These are phyloP conservation scores for Phyllosticta paracitricarpa DNA, from an alignment of 2,329 filamentous ascomycete genomes.

Conservation along the genomic window DNA sequence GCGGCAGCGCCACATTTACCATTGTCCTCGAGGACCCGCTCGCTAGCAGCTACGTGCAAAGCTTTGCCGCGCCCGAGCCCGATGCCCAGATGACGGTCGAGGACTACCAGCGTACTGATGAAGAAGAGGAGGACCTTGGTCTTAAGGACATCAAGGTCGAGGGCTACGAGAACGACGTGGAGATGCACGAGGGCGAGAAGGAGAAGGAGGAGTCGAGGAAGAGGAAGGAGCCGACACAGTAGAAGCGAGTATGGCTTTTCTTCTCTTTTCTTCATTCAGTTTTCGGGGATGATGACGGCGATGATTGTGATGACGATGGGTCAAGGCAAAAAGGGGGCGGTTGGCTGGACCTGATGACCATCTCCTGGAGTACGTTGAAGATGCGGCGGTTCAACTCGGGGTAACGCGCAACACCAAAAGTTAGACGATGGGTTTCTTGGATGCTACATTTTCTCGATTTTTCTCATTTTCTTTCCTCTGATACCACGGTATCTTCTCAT, in stretches of 20 bases:
- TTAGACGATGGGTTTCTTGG: not conserved
- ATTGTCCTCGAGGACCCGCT: constrained; percentile 79
- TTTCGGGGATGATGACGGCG: not conserved
- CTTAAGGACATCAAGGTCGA: constrained; percentile 89
- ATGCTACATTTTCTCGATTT: not conserved
- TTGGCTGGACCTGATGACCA: too few relatives aligned
- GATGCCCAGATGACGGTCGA: constrained; percentile 75
- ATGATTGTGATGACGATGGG: too few relatives aligned
- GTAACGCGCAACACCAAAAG: too few relatives aligned
- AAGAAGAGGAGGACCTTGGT: constrained; percentile 90
- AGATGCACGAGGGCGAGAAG: constrained; percentile 3
- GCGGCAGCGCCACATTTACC: constrained; percentile 69
- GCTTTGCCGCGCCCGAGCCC: constrained; percentile 65
- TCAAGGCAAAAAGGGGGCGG: too few relatives aligned
- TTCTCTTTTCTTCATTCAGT: not conserved
- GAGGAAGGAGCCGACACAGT: not conserved
- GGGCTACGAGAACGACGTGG: constrained; percentile 46
- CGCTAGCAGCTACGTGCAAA: constrained; percentile 89
- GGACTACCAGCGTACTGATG: constrained; percentile 76
- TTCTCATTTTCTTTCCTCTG: not conserved
- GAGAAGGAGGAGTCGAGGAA: not conserved
- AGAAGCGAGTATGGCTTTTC: not conserved
- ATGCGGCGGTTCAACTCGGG: too few relatives aligned
- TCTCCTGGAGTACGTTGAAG: too few relatives aligned
- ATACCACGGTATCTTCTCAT: not conserved